Evolutionary conservation across 352 stramenopile species (phyloP).

Genomic region (Lagenidium giganteum): DNA sequence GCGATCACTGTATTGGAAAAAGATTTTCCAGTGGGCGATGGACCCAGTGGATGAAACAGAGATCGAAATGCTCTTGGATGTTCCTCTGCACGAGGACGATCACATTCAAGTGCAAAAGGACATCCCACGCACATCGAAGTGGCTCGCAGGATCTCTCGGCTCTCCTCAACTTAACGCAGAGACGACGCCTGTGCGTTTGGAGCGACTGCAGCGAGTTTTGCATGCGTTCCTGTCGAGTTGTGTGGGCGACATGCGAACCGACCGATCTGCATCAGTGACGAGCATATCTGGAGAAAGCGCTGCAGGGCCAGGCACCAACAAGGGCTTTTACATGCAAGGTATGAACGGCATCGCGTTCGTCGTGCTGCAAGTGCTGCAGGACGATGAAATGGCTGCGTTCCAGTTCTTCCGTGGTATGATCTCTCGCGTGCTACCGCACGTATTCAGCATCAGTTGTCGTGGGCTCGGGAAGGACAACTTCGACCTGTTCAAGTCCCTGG

Average conservation of each 20-base stretch:
- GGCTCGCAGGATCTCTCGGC: constrained; percentile 52
- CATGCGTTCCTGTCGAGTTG: constrained; percentile 69
- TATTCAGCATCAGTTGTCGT: constrained; percentile 60
- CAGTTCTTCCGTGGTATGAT: constrained; percentile 62
- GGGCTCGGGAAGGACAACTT: constrained; percentile 40
- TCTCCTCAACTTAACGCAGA: constrained; percentile 37
- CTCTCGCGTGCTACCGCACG: constrained; percentile 60
- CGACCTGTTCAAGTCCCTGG: constrained; percentile 65
- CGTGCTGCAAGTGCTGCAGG: constrained; percentile 52
- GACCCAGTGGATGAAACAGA: constrained; percentile 10
- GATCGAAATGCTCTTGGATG: constrained; percentile 13
- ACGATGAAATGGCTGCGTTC: constrained; percentile 50
- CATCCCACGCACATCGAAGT: constrained; percentile 73
- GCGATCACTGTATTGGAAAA: constrained; percentile 51
- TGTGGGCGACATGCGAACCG: constrained; percentile 33
- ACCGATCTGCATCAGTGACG: background rate
- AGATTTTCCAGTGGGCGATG: constrained; percentile 65
- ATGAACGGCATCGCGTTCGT: constrained; percentile 84
- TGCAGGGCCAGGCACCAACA: constrained; percentile 2
- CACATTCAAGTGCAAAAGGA: constrained; percentile 72
- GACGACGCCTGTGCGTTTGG: constrained; percentile 25
- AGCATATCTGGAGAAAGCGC: background rate
- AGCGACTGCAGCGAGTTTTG: constrained; percentile 40
- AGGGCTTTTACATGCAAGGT: constrained; percentile 80
- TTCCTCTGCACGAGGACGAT: constrained; percentile 53